Base-by-base conservation (phyloP, 257 asterid genomes). In the Leonotis leonurus region DNA sequence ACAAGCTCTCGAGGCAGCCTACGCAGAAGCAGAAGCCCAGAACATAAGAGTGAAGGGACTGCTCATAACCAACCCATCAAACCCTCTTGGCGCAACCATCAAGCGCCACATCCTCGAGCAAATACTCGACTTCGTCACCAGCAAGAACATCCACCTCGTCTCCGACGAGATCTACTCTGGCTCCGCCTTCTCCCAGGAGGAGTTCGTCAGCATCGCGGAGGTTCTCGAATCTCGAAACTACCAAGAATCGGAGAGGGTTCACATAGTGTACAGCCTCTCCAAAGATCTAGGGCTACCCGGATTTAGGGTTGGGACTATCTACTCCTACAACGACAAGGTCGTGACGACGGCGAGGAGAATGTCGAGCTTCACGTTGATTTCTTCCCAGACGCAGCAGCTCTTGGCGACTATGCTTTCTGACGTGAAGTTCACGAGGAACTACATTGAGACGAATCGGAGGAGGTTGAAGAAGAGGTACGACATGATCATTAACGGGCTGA, bases 161-260 rank as follows among this genome's bases (percentile, higher is more conserved):
- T 81, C 87, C 1, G 87, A 81, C 44, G 87, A 81, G 27, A 81
- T 81, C 30, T 81, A 81, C 64, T 81, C 87, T 3, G 87, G 87
- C 0, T 81, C 87, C 0, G 71, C 83, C 0, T 81, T 81, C 75
- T 81, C 81, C 1, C 60, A 76, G 4, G 74, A 76, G 7, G 84
- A 78, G 24, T 81, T 81, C 36, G 61, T 81, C 4, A 78, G 87
- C 76, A 26, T 81, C 1, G 77, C 87, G 0, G 84, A 81, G 35
- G 37, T 81, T 5, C 80, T 81, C 1, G 78, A 72, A 45, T 48
- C 80, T 0, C 41, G 60, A 1, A 20, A 17, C n/a, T 67, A 81
- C 68, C 21, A 21, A 29, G 72, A 73, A 1, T 52, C 76, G 0
- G 84, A 81, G 18, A 35, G 87, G 1, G 87, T 81, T 1, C 87